Percentiles rank a stretch among this genome's conserved stretches.
These are phyloP conservation scores for Fragilariopsis cylindrus DNA, from an alignment of 108 stramenopile species.

Conservation along the genomic window DNA sequence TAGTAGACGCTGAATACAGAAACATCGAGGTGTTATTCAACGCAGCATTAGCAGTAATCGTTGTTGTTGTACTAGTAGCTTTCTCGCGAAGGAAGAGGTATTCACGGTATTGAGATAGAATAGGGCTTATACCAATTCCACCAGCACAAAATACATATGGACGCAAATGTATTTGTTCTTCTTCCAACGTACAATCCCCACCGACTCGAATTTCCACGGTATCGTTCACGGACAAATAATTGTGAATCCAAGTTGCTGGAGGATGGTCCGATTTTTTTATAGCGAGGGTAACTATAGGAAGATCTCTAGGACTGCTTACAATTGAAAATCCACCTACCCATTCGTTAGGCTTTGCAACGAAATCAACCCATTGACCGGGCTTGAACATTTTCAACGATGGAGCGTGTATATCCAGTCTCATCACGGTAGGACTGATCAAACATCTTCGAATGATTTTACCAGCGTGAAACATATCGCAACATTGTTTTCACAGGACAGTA, in stretches of 20 bases:
- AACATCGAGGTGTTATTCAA: constrained; percentile 2
- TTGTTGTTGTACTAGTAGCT: not conserved
- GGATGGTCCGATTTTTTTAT: constrained; percentile 25
- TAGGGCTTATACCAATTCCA: constrained; percentile 36
- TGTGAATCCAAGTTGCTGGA: constrained; percentile 32
- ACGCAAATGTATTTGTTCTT: not conserved
- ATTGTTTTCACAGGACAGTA: not conserved
- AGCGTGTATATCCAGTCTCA: constrained; percentile 21
- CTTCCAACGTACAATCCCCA: constrained; percentile 17
- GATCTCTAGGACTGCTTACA: constrained; percentile 29
- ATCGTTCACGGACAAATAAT: constrained; percentile 10
- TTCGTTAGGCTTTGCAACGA: constrained; percentile 18
- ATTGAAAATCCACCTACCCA: constrained; percentile 45
- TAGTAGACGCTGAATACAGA: constrained; percentile 25
- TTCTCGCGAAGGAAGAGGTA: constrained; percentile 15
- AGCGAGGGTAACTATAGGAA: constrained; percentile 31
- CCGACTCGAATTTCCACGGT: constrained; percentile 30
- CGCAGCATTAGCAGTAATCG: not conserved
- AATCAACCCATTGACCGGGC: constrained; percentile 43
- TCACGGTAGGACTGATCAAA: constrained; percentile 32
- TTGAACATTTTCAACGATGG: constrained; percentile 10
- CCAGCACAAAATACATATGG: constrained; percentile 36
- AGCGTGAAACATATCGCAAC: constrained; percentile 26
- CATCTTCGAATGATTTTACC: constrained; percentile 19
- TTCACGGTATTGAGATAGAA: constrained; percentile 30